Base-by-base conservation (phyloP, 352 stramenopile genomes). In the Phytophthora boehmeriae region DNA sequence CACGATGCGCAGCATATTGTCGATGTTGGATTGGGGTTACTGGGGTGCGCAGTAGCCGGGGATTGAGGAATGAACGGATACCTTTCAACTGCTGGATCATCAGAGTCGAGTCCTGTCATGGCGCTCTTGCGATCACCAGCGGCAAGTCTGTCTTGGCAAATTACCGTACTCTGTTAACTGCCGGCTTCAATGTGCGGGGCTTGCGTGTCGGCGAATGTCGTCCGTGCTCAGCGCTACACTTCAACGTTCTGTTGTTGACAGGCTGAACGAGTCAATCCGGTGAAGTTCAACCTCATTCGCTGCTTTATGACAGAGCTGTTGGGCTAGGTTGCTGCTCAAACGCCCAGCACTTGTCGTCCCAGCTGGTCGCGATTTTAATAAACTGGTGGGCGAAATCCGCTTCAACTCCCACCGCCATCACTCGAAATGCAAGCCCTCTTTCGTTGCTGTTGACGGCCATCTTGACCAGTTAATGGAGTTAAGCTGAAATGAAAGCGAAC, bases 1-100 rank as follows among this genome's bases (percentile, higher is more conserved):
- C 23, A 67, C 59, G 39, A 64, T 54, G 59, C 72, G 42, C 68
- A 73, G 32, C 59, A 72, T 65, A 28, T 4, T 55, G 50, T 47
- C 41, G 48, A 39, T 13, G 2, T 39, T 39, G 34, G 34, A 6
- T 44, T 25, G 28, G 30, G 46, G 46, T 64, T 64, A 52, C 51
- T 64, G 47, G 42, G 19, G 48, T 66, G 61, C 38, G 54, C 54
- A 65, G 61, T 41, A 60, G 54, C 42, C 54, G 28, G 54, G 60
- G 61, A 55, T 60, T 60, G 62, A 13, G 28, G 42, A 70, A 65
- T 70, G 62, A 70, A 11, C 45, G 27, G 25, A 63, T 14, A 22
- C 16, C 9, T 32, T 32, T 5, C 45, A 56, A 62, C 51, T 63
- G 52, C 59, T 30, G 25, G 3, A 30, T 3, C 3, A 3, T 6